These are phyloP conservation scores for Hypoxylon sp. DNA, from an alignment of 2,329 filamentous ascomycete genomes.

Conservation along the genomic window DNA sequence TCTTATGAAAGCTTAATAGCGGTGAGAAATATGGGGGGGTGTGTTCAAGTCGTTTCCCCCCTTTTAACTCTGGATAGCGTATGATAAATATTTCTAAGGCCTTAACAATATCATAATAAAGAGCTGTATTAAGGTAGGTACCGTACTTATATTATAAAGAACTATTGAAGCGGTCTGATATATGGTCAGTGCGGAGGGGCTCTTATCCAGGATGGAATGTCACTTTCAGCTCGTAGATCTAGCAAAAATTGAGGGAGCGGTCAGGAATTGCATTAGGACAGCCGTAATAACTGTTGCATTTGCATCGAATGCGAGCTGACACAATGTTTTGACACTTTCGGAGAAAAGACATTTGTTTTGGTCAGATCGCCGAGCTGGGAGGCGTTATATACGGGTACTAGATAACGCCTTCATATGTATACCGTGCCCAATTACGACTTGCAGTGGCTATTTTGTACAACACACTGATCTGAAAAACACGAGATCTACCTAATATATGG, in stretches of 20 bases:
- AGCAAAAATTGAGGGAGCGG: neutral
- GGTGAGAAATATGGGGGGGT: too few species aligned
- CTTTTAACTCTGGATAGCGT: too few species aligned
- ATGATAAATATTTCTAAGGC: neutral
- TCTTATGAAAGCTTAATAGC: too few species aligned
- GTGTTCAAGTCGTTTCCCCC: too few species aligned
- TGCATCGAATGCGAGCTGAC: neutral
- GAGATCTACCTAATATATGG: neutral
- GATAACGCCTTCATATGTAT: neutral
- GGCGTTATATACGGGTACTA: neutral
- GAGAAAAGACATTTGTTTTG: neutral
- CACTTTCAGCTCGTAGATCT: neutral
- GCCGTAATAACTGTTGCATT: neutral
- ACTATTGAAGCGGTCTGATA: neutral
- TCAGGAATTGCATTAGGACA: neutral
- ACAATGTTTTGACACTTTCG: neutral
- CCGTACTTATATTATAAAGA: neutral
- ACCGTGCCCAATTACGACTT: neutral
- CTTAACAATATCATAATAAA: neutral
- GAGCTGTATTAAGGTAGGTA: neutral
- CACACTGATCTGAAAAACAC: neutral
- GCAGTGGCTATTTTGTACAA: neutral
- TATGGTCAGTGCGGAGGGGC: neutral
- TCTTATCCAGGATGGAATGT: neutral
- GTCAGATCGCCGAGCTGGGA: neutral